Conservation (phyloP, 2,329 filamentous ascomycete genomes). For the Capronia coronata region DNA sequence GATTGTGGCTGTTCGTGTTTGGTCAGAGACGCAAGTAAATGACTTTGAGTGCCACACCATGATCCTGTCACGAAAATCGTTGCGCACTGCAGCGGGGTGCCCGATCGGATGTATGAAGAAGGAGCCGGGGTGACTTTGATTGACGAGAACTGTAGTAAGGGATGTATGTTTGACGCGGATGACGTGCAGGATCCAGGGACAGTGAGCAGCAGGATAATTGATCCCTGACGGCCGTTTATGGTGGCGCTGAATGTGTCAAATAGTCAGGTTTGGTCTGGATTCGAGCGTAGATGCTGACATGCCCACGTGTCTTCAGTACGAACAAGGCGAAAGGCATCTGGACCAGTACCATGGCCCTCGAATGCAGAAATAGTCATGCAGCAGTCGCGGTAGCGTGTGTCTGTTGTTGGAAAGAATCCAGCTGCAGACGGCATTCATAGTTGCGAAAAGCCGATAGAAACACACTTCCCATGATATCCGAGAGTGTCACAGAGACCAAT, state of each 20-base stretch:
- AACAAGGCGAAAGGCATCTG: neutral
- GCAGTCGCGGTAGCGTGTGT: too few species aligned
- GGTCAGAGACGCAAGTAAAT: neutral
- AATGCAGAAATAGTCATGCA: neutral
- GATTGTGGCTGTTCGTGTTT: neutral
- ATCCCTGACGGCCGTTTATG: neutral
- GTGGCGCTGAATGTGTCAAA: neutral
- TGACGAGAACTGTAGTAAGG: neutral
- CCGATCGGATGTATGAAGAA: conserved; percentile 1
- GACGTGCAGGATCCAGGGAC: neutral
- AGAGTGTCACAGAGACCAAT: neutral
- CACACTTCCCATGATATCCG: too few species aligned
- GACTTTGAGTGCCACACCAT: conserved; percentile 6
- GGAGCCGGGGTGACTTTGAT: neutral
- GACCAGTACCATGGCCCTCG: neutral
- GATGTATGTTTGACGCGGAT: neutral
- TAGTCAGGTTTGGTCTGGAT: neutral
- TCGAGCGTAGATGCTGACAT: neutral
- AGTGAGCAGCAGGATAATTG: too few species aligned
- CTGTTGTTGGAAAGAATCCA: too few species aligned
- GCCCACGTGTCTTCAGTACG: neutral
- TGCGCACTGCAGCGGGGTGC: neutral
- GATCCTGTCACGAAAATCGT: conserved; percentile 4
- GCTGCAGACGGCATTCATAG: too few species aligned
- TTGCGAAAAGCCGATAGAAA: too few species aligned